Conservation (phyloP, 1,139 yeast genomes). For the Nakaseomyces bracarensis region DNA sequence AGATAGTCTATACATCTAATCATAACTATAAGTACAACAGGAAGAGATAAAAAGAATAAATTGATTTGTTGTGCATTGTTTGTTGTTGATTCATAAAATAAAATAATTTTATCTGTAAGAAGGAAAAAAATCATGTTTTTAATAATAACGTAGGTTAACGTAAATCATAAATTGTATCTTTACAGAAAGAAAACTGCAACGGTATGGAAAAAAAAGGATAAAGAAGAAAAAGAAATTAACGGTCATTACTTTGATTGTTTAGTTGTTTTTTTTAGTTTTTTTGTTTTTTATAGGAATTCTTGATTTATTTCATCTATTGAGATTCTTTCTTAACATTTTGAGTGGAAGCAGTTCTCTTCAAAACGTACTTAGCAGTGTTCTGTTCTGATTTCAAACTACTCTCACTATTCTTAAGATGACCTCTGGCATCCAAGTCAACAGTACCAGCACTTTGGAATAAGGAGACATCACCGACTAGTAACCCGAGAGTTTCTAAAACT, state of each 20-base stretch:
- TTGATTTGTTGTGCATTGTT: not conserved
- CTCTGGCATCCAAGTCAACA: conserved; percentile 65
- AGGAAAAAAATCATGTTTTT: too few species aligned
- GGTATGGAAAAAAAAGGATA: not conserved
- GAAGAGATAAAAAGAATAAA: too few species aligned
- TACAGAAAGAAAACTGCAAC: not conserved
- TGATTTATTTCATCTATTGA: too few species aligned
- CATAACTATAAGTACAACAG: conserved; percentile 2
- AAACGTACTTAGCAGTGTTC: conserved; percentile 27
- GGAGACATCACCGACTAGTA: conserved; percentile 67
- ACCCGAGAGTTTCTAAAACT: conserved; percentile 77
- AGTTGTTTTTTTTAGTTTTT: not conserved
- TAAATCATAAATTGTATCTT: not conserved
- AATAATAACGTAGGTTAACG: too few species aligned
- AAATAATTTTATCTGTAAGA: too few species aligned
- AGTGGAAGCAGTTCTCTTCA: conserved; percentile 22
- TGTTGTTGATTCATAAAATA: not conserved
- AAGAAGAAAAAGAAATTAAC: not conserved
- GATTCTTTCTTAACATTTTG: conserved; percentile 9
- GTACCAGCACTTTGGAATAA: conserved; percentile 70
- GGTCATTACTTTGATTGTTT: not conserved
- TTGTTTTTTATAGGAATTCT: too few species aligned
- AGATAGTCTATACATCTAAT: not conserved
- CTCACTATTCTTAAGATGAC: conserved; percentile 43
- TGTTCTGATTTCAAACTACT: conserved; percentile 31